A percentile compares a stretch with the other conserved stretches of the same genome.
These are phyloP conservation scores for Balamuthia mandrillaris DNA, from an alignment of 208 protist species.

Conservation along the genomic window DNA sequence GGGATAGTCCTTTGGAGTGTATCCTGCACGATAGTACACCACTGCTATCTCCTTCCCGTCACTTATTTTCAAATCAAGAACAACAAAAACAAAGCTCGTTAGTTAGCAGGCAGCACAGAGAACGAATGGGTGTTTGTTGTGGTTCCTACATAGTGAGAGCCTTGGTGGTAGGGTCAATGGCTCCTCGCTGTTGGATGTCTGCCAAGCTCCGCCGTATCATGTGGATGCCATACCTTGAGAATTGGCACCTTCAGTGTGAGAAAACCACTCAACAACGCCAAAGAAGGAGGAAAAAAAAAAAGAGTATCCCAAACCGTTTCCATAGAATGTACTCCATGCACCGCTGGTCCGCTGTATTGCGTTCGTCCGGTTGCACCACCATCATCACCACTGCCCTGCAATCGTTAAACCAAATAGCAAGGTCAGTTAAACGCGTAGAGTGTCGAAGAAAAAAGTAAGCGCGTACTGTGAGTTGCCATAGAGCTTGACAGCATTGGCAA, in stretches of 20 bases:
- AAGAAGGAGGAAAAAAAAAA: neutral
- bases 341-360: slow-evolving; percentile 89
- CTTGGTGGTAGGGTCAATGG: slow-evolving; percentile 43
- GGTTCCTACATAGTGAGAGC: neutral
- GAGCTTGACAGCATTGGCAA: slow-evolving; percentile 44
- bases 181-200: slow-evolving; percentile 67
- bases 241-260: slow-evolving; percentile 51
- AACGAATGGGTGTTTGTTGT: too few species aligned
- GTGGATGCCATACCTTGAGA: too few species aligned
- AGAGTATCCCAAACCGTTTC: slow-evolving; percentile 19
- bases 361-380: slow-evolving; percentile 85
- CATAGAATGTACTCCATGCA: slow-evolving; percentile 77
- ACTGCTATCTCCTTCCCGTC: slow-evolving; percentile 75
- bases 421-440: too few species aligned
- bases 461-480: slow-evolving; percentile 21
- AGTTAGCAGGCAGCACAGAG: neutral
- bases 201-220: slow-evolving; percentile 80
- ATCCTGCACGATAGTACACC: slow-evolving; percentile 87
- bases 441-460: too few species aligned
- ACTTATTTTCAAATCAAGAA: slow-evolving; percentile 2
- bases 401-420: too few species aligned
- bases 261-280: neutral
- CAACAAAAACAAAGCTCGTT: neutral
- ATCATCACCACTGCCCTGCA: slow-evolving; percentile 75
- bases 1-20: slow-evolving; percentile 85